These are phyloP conservation scores for Nosema muscidifuracis DNA, from an alignment of 371 early-diverging fungal species.

Conservation along the genomic window DNA sequence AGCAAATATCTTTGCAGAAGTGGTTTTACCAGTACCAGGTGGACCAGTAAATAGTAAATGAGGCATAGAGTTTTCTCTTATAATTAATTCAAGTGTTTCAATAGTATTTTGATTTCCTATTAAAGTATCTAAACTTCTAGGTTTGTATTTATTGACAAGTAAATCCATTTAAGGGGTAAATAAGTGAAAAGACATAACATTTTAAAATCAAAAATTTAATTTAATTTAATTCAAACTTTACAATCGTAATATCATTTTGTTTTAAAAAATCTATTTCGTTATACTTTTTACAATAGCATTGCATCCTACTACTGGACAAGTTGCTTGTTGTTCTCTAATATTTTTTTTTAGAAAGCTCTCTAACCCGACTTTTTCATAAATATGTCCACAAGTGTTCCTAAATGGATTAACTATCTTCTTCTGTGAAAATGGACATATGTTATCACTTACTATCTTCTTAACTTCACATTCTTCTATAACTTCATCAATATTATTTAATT, in stretches of 20 bases:
- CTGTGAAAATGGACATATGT: conserved; percentile 57
- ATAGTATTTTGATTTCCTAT: conserved; percentile 88
- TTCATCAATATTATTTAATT: background rate
- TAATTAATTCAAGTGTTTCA: conserved; percentile 73
- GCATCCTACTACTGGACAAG: conserved; percentile 55
- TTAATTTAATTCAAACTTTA: too few relatives aligned
- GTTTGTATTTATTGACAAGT: conserved; percentile 86
- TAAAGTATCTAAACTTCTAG: conserved; percentile 74
- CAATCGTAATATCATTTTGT: too few relatives aligned
- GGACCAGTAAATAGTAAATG: conserved; percentile 86
- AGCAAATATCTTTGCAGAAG: conserved; percentile 81
- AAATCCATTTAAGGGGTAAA: conserved; percentile 36
- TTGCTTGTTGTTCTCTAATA: too few relatives aligned
- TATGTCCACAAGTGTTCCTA: conserved; percentile 59
- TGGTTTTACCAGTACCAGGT: conserved; percentile 98
- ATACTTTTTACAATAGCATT: background rate
- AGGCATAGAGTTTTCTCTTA: conserved; percentile 82
- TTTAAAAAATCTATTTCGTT: conserved; percentile 9
- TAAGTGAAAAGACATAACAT: too few relatives aligned
- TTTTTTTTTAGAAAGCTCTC: conserved; percentile 30
- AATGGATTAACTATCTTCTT: conserved; percentile 48
- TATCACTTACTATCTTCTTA: conserved; percentile 4
- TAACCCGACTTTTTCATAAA: conserved; percentile 53
- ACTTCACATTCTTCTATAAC: background rate
- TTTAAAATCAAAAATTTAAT: too few relatives aligned